Conservation (phyloP, 179 eudicot species). For the Corrigiola litoralis region DNA sequence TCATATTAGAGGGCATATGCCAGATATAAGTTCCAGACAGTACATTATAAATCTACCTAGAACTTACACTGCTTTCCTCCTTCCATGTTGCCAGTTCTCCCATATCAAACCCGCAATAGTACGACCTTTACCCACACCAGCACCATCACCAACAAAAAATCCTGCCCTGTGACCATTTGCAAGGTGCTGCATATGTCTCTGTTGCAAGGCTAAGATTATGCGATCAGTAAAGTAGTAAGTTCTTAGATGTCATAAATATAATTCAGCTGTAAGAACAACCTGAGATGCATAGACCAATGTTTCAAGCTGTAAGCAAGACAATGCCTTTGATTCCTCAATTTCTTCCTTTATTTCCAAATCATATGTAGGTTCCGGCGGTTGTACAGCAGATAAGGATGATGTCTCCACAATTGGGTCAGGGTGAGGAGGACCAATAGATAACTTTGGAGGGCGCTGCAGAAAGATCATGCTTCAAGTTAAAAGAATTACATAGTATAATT, state of each 20-base stretch:
- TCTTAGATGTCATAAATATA: not conserved
- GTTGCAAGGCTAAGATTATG: conserved; percentile 27
- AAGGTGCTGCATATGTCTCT: conserved; percentile 96
- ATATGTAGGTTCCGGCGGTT: conserved; percentile 98
- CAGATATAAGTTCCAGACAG: not conserved
- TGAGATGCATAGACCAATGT: conserved; percentile 96
- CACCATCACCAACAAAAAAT: conserved; percentile 97
- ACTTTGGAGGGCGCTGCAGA: conserved; percentile 88
- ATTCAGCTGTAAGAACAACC: conserved; percentile 39
- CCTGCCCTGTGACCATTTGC: conserved; percentile 85
- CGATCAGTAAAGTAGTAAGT: conserved; percentile 16
- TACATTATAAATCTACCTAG: conserved; percentile 1
- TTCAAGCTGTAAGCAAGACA: conserved; percentile 96
- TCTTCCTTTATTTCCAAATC: conserved; percentile 65
- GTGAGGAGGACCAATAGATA: conserved; percentile 92
- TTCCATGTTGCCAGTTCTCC: conserved; percentile 97
- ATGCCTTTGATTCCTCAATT: conserved; percentile 58
- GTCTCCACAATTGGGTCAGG: conserved; percentile 99
- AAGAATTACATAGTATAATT: not conserved
- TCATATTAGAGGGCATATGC: not conserved
- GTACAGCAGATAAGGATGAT: conserved; percentile 88
- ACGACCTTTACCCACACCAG: conserved; percentile 99
- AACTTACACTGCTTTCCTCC: conserved; percentile 87
- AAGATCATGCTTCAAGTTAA: conserved; percentile 18
- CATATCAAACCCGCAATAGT: conserved; percentile 96